A percentile compares a stretch with the other conserved stretches of the same genome.
Evolutionary conservation across 177 flowering plant species (phyloP).

Genomic region (Tripterygium wilfordii): DNA sequence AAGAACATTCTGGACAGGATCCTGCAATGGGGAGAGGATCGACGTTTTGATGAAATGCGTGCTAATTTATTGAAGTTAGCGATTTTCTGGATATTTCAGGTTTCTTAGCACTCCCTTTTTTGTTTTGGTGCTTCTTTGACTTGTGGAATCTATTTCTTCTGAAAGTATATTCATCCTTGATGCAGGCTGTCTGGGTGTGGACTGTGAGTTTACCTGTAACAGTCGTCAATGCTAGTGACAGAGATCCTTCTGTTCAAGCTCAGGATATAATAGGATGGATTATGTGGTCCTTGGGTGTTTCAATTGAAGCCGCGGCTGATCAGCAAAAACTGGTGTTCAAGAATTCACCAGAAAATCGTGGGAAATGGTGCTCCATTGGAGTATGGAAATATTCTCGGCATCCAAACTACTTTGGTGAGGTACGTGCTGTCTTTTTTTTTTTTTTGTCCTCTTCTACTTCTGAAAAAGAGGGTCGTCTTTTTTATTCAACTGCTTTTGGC

Average conservation of each 20-base stretch:
- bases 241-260: slow-evolving; percentile 59
- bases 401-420: slow-evolving; percentile 98
- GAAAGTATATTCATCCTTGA: slow-evolving; percentile 1
- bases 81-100: slow-evolving; percentile 92
- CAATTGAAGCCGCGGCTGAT: slow-evolving; percentile 76
- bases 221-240: slow-evolving; percentile 75
- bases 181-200: slow-evolving; percentile 99
- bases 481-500: too few species aligned
- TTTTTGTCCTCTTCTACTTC: too few species aligned
- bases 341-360: slow-evolving; percentile 70
- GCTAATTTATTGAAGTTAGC: slow-evolving; percentile 70
- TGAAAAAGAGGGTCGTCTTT: too few species aligned
- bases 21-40: slow-evolving; percentile 94
- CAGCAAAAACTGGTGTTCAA: slow-evolving; percentile 86
- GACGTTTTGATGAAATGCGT: slow-evolving; percentile 92
- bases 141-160: not conserved
- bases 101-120: slow-evolving; percentile 8
- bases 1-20: slow-evolving; percentile 43
- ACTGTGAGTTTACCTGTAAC: slow-evolving; percentile 94
- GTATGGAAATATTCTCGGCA: slow-evolving; percentile 83
- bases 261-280: slow-evolving; percentile 83
- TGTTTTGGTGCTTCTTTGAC: not conserved
- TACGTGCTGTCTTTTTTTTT: slow-evolving; percentile 20
- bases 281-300: slow-evolving; percentile 72
- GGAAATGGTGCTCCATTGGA: slow-evolving; percentile 88